Evolutionary conservation across 345 rosid species (phyloP).

Genomic region (Firmiana major): DNA sequence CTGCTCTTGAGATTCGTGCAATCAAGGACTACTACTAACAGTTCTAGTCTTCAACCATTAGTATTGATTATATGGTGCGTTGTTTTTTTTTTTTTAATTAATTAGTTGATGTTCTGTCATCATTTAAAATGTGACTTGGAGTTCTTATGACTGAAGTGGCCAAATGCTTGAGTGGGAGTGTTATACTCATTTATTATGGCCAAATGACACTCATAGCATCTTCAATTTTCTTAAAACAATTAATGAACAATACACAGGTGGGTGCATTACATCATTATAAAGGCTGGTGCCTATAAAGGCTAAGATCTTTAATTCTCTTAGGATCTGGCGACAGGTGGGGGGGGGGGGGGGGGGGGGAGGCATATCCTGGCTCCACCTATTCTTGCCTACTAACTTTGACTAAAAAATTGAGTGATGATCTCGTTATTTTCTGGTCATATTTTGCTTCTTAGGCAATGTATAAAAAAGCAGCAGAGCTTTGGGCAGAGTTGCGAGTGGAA

Average conservation of each 20-base stretch:
- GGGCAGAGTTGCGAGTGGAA: conserved; percentile 98
- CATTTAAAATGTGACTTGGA: neutral
- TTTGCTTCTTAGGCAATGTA: conserved; percentile 63
- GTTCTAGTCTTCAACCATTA: neutral
- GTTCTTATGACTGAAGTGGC: neutral
- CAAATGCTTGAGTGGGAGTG: neutral
- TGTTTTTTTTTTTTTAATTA: neutral
- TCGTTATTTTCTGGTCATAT: conserved; percentile 9
- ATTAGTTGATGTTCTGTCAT: neutral
- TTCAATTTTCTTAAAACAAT: neutral
- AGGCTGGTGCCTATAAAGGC: too few relatives aligned
- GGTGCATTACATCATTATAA: too few relatives aligned
- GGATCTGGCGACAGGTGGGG: neutral
- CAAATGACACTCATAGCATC: too few relatives aligned
- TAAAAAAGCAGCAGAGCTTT: conserved; percentile 91
- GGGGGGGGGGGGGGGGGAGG: neutral
- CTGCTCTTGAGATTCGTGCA: neutral
- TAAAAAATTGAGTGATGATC: neutral
- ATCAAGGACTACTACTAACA: neutral
- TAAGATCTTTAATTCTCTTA: neutral
- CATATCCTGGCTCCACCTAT: neutral
- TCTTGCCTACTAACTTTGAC: neutral
- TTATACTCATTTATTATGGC: neutral
- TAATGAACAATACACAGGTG: neutral
- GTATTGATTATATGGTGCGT: neutral